phyloP scores from a whole-genome alignment of 2,329 filamentous ascomycete species.

The Harringtonia aguacate region DNA sequence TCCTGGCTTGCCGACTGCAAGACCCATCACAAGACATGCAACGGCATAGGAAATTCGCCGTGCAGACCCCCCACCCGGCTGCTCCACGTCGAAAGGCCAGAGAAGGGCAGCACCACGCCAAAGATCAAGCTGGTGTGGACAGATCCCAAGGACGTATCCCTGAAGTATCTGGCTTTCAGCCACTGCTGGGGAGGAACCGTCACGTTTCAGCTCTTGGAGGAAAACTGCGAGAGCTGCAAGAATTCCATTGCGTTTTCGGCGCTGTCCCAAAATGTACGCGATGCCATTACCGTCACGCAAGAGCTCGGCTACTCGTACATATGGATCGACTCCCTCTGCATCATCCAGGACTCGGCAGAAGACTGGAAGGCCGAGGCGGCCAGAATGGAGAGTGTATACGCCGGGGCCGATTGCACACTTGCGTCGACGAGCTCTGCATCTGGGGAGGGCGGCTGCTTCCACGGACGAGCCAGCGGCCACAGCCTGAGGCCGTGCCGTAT shows the following conservation, averaged over 20 bases:
- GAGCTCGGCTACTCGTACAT: constrained; percentile 9
- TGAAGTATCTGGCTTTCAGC: constrained; percentile 11
- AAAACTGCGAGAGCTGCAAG: not conserved
- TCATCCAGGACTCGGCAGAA: constrained; percentile 6
- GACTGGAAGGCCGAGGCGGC: constrained; percentile 8
- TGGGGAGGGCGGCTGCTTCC: constrained; percentile 4
- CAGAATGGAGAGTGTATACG: constrained; percentile 11
- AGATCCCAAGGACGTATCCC: too few species aligned
- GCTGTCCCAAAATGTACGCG: constrained; percentile 8
- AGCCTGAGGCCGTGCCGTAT: not conserved
- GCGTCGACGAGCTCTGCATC: constrained; percentile 3
- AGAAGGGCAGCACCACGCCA: too few species aligned
- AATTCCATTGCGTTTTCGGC: constrained; percentile 2
- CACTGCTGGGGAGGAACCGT: constrained; percentile 10
- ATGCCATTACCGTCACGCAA: constrained; percentile 7
- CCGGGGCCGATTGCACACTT: constrained; percentile 7
- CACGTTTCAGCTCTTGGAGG: not conserved
- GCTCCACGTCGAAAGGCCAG: too few species aligned
- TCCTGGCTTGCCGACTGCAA: too few species aligned
- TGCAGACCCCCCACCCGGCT: too few species aligned
- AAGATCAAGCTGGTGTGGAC: too few species aligned
- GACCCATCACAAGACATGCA: too few species aligned
- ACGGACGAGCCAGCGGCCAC: not conserved
- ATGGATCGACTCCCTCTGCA: constrained; percentile 14
- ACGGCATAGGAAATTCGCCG: too few species aligned